Conservation (phyloP, 768 basidiomycete genomes). For the Suillus cothurnatus region DNA sequence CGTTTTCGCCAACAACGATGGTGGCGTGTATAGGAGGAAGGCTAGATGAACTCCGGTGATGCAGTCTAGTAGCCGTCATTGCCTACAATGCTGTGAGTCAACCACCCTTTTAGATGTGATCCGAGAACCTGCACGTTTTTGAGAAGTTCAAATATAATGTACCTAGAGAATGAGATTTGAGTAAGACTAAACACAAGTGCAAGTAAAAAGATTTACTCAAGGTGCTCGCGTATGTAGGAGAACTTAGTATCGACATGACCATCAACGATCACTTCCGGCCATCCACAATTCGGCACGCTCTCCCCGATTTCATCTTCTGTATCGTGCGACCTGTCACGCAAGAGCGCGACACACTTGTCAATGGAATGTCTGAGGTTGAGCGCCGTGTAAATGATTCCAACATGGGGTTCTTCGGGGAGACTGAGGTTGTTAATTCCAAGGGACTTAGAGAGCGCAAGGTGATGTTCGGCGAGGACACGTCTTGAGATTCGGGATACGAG, state of each 20-base stretch:
- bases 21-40: conserved; percentile 74
- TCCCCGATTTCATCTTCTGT: conserved; percentile 41
- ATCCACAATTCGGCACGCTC: conserved; percentile 33
- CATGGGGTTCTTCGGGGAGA: conserved; percentile 54
- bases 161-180: conserved; percentile 45
- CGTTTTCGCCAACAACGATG: conserved; percentile 70
- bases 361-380: conserved; percentile 72
- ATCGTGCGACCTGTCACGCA: conserved; percentile 50
- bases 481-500: conserved; percentile 88
- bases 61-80: conserved; percentile 65
- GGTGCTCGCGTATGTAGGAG: conserved; percentile 83
- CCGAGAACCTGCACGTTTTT: conserved; percentile 70
- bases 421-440: conserved; percentile 39
- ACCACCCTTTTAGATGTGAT: background rate
- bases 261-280: conserved; percentile 71
- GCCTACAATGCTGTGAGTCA: conserved; percentile 46
- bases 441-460: conserved; percentile 75
- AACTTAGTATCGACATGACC: conserved; percentile 73
- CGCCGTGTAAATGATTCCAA: conserved; percentile 84
- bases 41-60: conserved; percentile 43
- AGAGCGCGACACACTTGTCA: conserved; percentile 61
- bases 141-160: conserved; percentile 86
- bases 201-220: conserved; percentile 57
- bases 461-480: conserved; percentile 87
- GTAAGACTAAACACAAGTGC: background rate